phyloP scores from a whole-genome alignment of 495 filamentous ascomycete genomes.

The Penicillium lagena region DNA sequence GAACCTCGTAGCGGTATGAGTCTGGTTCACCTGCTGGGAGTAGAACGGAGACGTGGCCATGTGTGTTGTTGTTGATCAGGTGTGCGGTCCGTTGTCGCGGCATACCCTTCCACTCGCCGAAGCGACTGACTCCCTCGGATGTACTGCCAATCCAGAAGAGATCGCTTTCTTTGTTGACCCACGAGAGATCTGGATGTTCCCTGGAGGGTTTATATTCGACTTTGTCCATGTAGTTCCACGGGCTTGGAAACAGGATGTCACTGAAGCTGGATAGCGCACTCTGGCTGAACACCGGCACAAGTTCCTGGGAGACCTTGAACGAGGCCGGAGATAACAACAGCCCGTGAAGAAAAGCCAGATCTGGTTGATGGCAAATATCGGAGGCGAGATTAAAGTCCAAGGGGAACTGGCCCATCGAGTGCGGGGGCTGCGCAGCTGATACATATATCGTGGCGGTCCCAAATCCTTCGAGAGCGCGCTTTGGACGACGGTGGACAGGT shows the following conservation, averaged over 20 bases:
- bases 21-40: conserved; percentile 20
- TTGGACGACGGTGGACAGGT: conserved; percentile 53
- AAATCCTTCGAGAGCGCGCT: conserved; percentile 38
- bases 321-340: conserved; percentile 60
- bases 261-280: conserved; percentile 55
- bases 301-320: conserved; percentile 52
- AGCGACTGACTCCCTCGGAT: conserved; percentile 49
- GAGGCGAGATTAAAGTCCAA: conserved; percentile 57
- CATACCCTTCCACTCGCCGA: conserved; percentile 53
- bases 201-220: conserved; percentile 31
- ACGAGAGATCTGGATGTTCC: conserved; percentile 33
- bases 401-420: conserved; percentile 63
- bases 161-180: conserved; percentile 33
- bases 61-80: conserved; percentile 46
- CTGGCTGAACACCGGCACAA: conserved; percentile 70
- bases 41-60: conserved; percentile 33
- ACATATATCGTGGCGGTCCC: conserved; percentile 51
- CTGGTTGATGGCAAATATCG: conserved; percentile 73
- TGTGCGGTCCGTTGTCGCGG: conserved; percentile 52
- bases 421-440: conserved; percentile 55
- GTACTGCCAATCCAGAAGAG: conserved; percentile 51
- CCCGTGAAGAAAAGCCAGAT: conserved; percentile 67
- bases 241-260: conserved; percentile 41
- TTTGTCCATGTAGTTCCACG: conserved; percentile 47
- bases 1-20: conserved; percentile 32